Conservation (phyloP, 768 basidiomycete species). For the Candolleomyces aberdarensis region DNA sequence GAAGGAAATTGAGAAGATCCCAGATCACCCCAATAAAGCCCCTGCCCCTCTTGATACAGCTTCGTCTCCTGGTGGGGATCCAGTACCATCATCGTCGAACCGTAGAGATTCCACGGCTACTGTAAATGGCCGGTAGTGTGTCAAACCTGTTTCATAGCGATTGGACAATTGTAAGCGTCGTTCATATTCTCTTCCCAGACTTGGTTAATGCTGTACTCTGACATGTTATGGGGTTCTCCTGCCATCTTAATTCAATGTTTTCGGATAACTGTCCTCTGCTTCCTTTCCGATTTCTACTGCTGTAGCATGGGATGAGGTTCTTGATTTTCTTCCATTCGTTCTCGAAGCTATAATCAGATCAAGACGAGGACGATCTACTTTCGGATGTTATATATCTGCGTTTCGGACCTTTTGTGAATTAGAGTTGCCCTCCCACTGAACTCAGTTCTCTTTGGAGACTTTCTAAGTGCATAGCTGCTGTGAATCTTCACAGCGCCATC, state of each 20-base stretch:
- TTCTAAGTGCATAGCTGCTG: too few species aligned
- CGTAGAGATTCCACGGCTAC: constrained; percentile 71
- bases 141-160: background rate
- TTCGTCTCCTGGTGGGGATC: constrained; percentile 22
- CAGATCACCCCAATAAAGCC: constrained; percentile 80
- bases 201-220: background rate
- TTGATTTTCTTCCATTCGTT: too few species aligned
- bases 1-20: constrained; percentile 86
- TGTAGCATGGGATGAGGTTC: too few species aligned
- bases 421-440: too few species aligned
- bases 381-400: too few species aligned
- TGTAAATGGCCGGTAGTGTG: constrained; percentile 54
- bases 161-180: background rate
- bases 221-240: background rate
- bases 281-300: too few species aligned
- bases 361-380: too few species aligned
- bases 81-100: constrained; percentile 27
- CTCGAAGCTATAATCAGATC: too few species aligned
- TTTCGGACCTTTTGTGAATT: too few species aligned
- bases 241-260: background rate
- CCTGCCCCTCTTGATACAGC: constrained; percentile 39
- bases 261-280: background rate
- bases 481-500: background rate
- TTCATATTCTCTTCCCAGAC: background rate
- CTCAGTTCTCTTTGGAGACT: too few species aligned